A percentile compares a stretch with the other conserved stretches of the same genome.
phyloP scores from a whole-genome alignment of 352 stramenopile genomes.

The Globisporangium emineosum region DNA sequence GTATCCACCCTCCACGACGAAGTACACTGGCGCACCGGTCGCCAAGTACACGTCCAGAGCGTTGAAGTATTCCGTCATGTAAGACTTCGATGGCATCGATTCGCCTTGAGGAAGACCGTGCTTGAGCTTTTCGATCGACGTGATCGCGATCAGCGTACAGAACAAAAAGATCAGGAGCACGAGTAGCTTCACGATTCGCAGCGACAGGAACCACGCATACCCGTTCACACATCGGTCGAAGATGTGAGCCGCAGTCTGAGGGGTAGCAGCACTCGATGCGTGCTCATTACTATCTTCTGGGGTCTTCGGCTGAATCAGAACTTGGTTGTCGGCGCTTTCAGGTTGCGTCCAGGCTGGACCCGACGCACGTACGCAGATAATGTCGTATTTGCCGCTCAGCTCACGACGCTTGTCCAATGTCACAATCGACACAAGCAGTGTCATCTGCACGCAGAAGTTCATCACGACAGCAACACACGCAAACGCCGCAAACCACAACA shows the following conservation, averaged over 20 bases:
- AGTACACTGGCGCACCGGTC: slow-evolving; percentile 60
- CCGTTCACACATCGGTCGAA: slow-evolving; percentile 41
- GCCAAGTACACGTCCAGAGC: slow-evolving; percentile 49
- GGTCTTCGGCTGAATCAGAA: slow-evolving; percentile 27
- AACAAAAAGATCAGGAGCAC: slow-evolving; percentile 45
- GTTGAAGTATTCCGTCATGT: slow-evolving; percentile 69
- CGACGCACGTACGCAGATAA: slow-evolving; percentile 31
- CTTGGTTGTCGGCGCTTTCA: slow-evolving; percentile 5
- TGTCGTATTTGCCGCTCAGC: slow-evolving; percentile 46
- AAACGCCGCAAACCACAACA: slow-evolving; percentile 68
- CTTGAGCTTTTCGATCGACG: slow-evolving; percentile 47
- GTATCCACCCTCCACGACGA: slow-evolving; percentile 57
- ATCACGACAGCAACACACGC: slow-evolving; percentile 47
- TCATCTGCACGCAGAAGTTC: slow-evolving; percentile 67
- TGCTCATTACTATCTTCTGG: slow-evolving; percentile 5
- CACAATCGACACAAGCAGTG: slow-evolving; percentile 57
- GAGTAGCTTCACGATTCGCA: slow-evolving; percentile 46
- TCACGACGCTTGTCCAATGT: slow-evolving; percentile 62
- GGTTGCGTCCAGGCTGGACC: slow-evolving; percentile 9
- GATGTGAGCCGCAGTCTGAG: slow-evolving; percentile 13
- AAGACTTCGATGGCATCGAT: slow-evolving; percentile 61
- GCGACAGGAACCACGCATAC: slow-evolving; percentile 45
- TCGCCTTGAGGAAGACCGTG: slow-evolving; percentile 57
- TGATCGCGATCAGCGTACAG: slow-evolving; percentile 49
- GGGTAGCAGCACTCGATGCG: neutral